Conservation (phyloP, 371 early-diverging fungal species). For the Syncephalastrum racemosum region DNA sequence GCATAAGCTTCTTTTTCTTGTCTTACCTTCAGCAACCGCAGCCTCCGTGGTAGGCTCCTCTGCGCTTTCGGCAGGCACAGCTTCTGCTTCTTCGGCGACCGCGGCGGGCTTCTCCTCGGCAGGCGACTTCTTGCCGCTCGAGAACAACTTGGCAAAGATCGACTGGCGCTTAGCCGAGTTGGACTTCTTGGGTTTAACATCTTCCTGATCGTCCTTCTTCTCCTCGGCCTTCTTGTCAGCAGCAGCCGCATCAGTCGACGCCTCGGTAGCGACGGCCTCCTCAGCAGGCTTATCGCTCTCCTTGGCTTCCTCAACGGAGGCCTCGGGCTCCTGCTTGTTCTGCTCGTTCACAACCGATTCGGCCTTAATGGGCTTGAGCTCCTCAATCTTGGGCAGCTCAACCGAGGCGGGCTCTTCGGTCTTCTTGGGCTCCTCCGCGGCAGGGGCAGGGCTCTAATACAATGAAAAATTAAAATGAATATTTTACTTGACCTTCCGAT, state of each 20-base stretch:
- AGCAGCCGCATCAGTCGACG: constrained; percentile 9
- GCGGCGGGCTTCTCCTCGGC: constrained; percentile 14
- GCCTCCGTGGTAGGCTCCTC: constrained; percentile 7
- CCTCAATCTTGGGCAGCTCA: constrained; percentile 4
- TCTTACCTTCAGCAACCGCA: constrained; percentile 1
- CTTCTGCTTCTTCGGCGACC: constrained; percentile 10
- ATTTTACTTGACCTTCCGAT: neutral
- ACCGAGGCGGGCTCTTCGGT: constrained; percentile 4
- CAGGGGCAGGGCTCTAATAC: constrained; percentile 1
- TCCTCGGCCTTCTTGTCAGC: constrained; percentile 1
- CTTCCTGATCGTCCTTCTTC: constrained; percentile 4
- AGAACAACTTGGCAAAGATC: constrained; percentile 12
- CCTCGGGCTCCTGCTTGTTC: constrained; percentile 10
- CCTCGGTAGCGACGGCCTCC: constrained; percentile 6
- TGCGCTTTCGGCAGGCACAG: neutral
- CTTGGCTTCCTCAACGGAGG: constrained; percentile 3
- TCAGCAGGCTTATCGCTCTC: constrained; percentile 2
- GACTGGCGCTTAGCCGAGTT: constrained; percentile 8
- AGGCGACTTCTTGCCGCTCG: constrained; percentile 8
- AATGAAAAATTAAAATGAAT: neutral
- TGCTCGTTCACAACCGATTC: constrained; percentile 13
- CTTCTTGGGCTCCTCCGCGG: constrained; percentile 7
- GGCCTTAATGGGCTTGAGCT: constrained; percentile 16
- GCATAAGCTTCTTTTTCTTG: neutral
- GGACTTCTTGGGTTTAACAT: neutral